Evolutionary conservation across 2,329 filamentous ascomycete species (phyloP).

Genomic region (Myriangium duriaei): DNA sequence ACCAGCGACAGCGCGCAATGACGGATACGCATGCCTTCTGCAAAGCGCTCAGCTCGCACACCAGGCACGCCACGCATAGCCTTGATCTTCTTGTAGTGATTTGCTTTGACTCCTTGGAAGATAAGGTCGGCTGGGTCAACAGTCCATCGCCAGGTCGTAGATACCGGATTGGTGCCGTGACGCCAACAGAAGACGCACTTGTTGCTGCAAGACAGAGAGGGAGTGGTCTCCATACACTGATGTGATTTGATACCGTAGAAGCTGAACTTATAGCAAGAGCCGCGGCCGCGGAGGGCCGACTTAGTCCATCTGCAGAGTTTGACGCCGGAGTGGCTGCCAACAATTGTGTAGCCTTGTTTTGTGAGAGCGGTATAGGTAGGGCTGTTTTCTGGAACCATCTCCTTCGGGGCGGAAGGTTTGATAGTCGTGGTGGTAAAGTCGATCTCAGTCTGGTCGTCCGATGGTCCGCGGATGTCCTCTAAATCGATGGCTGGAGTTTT

Average conservation of each 20-base stretch:
- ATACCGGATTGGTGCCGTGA: conserved; percentile 92
- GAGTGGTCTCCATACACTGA: conserved; percentile 96
- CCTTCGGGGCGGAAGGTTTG: conserved; percentile 48
- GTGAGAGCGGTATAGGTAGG: conserved; percentile 82
- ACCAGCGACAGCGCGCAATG: conserved; percentile 89
- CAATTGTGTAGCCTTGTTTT: conserved; percentile 92
- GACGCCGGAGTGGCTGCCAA: conserved; percentile 89
- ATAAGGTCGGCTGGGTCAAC: conserved; percentile 85
- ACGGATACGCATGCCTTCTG: conserved; percentile 82
- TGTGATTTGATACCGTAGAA: conserved; percentile 97
- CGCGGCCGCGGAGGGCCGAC: conserved; percentile 81
- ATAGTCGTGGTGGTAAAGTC: conserved; percentile 72
- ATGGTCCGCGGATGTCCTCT: conserved; percentile 59
- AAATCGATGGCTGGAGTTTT: conserved; percentile 45
- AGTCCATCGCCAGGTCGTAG: conserved; percentile 93
- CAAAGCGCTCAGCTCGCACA: conserved; percentile 79
- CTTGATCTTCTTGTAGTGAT: conserved; percentile 95
- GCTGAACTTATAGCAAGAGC: conserved; percentile 94
- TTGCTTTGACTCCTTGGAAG: conserved; percentile 78
- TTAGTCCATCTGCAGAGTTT: conserved; percentile 99
- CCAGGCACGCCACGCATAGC: conserved; percentile 91
- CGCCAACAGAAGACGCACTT: conserved; percentile 99
- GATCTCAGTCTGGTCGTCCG: conserved; percentile 50
- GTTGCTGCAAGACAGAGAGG: conserved; percentile 89
- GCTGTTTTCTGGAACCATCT: conserved; percentile 88